phyloP scores from a whole-genome alignment of 2,329 filamentous ascomycete genomes.

The Sporothrix schenckii region DNA sequence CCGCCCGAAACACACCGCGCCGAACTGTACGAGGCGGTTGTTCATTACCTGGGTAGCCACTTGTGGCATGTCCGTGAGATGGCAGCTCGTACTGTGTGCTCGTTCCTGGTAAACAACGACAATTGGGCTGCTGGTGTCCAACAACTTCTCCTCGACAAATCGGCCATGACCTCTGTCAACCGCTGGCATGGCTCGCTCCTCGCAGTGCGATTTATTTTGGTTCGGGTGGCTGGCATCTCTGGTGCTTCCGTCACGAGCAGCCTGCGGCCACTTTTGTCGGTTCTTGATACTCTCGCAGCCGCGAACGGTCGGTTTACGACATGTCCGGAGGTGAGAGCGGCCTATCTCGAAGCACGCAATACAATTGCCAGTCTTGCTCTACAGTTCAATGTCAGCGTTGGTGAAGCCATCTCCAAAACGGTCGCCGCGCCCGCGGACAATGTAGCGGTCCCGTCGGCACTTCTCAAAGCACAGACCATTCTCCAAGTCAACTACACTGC shows the following conservation, averaged over 20 bases:
- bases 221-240: conserved; percentile 50
- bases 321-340: conserved; percentile 50
- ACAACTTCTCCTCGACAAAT: conserved; percentile 43
- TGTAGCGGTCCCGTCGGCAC: conserved; percentile 39
- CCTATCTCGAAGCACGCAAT: conserved; percentile 54
- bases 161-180: conserved; percentile 49
- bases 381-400: not conserved
- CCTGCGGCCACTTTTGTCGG: conserved; percentile 25
- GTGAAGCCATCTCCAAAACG: not conserved
- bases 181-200: conserved; percentile 62
- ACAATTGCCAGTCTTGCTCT: conserved; percentile 41
- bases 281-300: conserved; percentile 28
- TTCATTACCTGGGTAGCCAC: conserved; percentile 65
- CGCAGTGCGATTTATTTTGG: conserved; percentile 59
- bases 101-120: conserved; percentile 56
- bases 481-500: conserved; percentile 47
- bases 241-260: conserved; percentile 45
- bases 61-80: conserved; percentile 84
- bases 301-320: conserved; percentile 29
- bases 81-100: conserved; percentile 71
- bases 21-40: conserved; percentile 61
- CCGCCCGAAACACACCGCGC: conserved; percentile 61
- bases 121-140: conserved; percentile 52
- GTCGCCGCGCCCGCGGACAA: not conserved
- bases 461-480: conserved; percentile 47